Percentiles rank a stretch among this genome's conserved stretches.
Evolutionary conservation across 2,329 filamentous ascomycete species (phyloP).

Genomic region (Raffaelea arxii): DNA sequence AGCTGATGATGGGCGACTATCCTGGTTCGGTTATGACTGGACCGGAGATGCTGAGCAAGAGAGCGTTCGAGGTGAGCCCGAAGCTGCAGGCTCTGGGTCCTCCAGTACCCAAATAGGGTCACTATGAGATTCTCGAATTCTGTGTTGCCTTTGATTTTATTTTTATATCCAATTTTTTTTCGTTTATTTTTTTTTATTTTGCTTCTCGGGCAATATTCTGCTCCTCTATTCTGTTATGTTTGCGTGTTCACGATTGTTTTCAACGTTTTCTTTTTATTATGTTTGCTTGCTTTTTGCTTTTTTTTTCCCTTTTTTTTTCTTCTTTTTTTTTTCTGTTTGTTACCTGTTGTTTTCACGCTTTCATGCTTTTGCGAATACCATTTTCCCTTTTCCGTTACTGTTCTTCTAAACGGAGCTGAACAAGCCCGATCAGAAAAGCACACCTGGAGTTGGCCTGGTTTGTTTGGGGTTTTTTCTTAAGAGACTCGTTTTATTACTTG

Average conservation of each 20-base stretch:
- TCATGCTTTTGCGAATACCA: background rate
- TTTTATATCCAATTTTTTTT: slow-evolving; percentile 1
- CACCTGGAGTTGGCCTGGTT: too few relatives aligned
- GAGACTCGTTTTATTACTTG: too few relatives aligned
- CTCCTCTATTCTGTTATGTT: too few relatives aligned
- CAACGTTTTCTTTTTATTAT: background rate
- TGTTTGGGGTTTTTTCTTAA: too few relatives aligned
- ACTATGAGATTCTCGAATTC: slow-evolving; percentile 13
- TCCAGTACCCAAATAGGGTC: slow-evolving; percentile 20
- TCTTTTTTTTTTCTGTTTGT: slow-evolving; percentile 1
- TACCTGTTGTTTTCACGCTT: background rate
- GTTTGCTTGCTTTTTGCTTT: background rate
- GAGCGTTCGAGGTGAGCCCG: slow-evolving; percentile 39
- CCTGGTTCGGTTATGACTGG: slow-evolving; percentile 1
- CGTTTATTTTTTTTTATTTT: background rate
- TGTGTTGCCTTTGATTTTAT: background rate
- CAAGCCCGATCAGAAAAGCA: too few relatives aligned
- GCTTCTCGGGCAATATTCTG: too few relatives aligned
- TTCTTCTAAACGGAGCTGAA: too few relatives aligned
- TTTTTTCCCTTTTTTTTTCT: background rate
- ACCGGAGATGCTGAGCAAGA: slow-evolving; percentile 38
- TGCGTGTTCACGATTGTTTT: background rate
- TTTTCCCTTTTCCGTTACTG: too few relatives aligned
- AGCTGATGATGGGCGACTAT: slow-evolving; percentile 30
- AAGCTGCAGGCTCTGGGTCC: slow-evolving; percentile 24